These are phyloP conservation scores for Posidonia australis DNA, from an alignment of 106 monocot species.

Conservation along the genomic window DNA sequence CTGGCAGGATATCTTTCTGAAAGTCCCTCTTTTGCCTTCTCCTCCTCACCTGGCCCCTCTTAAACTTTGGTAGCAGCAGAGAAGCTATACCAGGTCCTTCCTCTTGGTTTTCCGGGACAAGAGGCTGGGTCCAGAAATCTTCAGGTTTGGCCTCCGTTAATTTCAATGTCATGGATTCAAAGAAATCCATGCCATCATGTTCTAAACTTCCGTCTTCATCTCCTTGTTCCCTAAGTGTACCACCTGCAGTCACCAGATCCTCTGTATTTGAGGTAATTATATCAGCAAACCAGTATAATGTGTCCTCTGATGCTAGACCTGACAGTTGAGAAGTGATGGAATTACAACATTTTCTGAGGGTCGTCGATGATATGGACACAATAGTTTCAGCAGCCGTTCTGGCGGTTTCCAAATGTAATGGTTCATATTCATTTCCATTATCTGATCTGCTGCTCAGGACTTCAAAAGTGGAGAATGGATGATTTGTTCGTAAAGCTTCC, in stretches of 20 bases:
- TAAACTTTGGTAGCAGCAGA: constrained; percentile 13
- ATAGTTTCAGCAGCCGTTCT: neutral
- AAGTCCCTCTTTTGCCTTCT: constrained; percentile 29
- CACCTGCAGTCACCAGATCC: neutral
- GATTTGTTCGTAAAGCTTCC: neutral
- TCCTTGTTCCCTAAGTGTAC: neutral
- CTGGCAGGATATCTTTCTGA: constrained; percentile 34
- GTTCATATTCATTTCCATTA: neutral
- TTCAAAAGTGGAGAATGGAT: neutral
- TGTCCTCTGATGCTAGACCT: neutral
- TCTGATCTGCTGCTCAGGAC: neutral
- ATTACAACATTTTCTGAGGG: neutral
- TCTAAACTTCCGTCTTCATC: neutral
- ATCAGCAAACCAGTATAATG: constrained; percentile 26
- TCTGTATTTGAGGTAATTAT: constrained; percentile 7
- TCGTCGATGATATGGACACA: neutral
- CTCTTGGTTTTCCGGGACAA: constrained; percentile 9
- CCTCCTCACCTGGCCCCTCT: constrained; percentile 23
- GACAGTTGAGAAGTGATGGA: neutral
- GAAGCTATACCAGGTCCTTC: constrained; percentile 15
- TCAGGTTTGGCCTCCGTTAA: constrained; percentile 47
- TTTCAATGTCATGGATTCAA: neutral
- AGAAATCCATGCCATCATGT: constrained; percentile 26
- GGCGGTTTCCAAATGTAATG: neutral
- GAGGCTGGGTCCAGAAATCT: constrained; percentile 16